Evolutionary conservation across 352 stramenopile genomes (phyloP), one percentile per base, ranked within the genome.

Genomic region (Globisporangium ultimum): DNA sequence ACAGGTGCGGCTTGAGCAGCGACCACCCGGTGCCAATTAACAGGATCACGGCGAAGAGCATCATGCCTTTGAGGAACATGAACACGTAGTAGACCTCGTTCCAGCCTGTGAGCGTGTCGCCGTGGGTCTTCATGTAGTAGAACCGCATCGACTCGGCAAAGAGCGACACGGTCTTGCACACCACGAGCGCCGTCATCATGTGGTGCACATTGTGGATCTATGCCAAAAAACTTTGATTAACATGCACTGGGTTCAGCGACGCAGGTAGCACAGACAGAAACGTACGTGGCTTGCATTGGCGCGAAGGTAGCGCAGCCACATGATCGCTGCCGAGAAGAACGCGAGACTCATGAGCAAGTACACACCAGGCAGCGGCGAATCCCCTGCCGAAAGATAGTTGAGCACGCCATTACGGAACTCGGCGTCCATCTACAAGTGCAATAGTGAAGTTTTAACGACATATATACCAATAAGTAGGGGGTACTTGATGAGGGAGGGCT

Each of bases 1-100:
- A 96, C 20, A 99, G 68, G 70, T 98, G 97, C 41, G 96, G 93
- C 76, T 99, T 99, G 51, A 99, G 74, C 47, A 99, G 83, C 50
- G 87, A 98, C 95, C 96, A 99, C 15, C 97, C 97, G 52, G 91
- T 97, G 54, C 97, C 97, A 66, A 99, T 97, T 34, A 99, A 84
- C 22, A 99, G 70, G 49, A 99, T 87, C n/a, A 98, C 95, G 8
- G 95, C 89, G 65, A 99, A 99, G n/a, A 99, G 80, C 61, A 98
- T 93, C 45, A 97, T 82, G 22, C 95, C 93, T 66, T 98, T 99
- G 17, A 99, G 69, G 58, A 97, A 98, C 49, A 89, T 76, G 67
- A 99, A 97, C 7, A 94, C 73, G 73, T 99, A 99, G 61, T 96
- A 99, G 7, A 99, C 72, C 10, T 81, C 68, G n/a, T 80, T 79